Percentiles rank a stretch among this genome's conserved stretches.
Conservation (phyloP, 208 protist genomes). For the Crithidia brevicula region DNA sequence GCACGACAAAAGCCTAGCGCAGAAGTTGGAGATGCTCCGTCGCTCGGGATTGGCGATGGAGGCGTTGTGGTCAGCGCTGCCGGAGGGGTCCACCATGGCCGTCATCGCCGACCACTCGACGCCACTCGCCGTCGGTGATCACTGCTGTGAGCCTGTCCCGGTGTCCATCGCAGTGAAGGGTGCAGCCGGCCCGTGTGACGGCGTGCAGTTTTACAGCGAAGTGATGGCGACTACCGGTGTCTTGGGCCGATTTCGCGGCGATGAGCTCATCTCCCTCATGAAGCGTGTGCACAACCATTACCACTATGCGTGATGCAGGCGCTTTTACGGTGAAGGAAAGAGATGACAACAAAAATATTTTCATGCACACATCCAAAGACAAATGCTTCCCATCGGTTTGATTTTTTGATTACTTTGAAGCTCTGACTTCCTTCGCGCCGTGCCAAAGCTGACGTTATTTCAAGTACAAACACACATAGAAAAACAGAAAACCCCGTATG, state of each 20-base stretch:
- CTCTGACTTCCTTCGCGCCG: no score
- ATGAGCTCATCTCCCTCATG: conserved; percentile 50
- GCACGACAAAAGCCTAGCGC: conserved; percentile 50
- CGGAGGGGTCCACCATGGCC: conserved; percentile 51
- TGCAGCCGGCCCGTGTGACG: conserved; percentile 25
- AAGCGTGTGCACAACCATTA: conserved; percentile 61
- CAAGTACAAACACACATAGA: no score
- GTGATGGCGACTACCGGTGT: conserved; percentile 36
- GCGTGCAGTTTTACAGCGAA: conserved; percentile 60
- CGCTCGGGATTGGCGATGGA: conserved; percentile 53
- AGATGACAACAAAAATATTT: no score
- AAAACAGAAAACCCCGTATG: no score
- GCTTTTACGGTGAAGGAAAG: no score
- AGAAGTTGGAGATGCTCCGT: conserved; percentile 59
- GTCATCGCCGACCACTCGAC: conserved; percentile 75
- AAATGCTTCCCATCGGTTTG: no score
- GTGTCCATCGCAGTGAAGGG: conserved; percentile 60
- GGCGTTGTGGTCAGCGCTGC: conserved; percentile 50
- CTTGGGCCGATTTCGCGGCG: conserved; percentile 61
- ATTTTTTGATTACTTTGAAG: no score
- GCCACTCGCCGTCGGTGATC: conserved; percentile 58
- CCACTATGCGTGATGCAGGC: no score
- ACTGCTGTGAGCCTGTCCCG: conserved; percentile 77
- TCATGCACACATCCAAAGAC: no score
- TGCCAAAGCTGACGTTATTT: no score